Evolutionary conservation across 495 filamentous ascomycete genomes (phyloP).

Genomic region (Astrothelium macrocarpum): DNA sequence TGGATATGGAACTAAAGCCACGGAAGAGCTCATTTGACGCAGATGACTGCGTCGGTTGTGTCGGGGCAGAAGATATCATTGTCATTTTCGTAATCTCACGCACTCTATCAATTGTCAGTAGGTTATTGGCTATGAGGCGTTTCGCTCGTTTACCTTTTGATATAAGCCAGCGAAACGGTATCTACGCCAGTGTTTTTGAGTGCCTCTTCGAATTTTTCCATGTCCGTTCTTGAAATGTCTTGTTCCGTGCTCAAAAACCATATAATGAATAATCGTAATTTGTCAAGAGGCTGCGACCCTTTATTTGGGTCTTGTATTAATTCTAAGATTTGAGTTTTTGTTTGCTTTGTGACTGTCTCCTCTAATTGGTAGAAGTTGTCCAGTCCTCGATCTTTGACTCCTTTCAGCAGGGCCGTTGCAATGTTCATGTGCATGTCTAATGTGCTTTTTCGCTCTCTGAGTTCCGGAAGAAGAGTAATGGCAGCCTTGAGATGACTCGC

Average conservation of each 20-base stretch:
- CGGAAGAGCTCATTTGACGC: conserved; percentile 67
- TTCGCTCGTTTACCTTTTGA: conserved; percentile 51
- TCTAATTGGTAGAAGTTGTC: conserved; percentile 96
- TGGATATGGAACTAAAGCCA: conserved; percentile 81
- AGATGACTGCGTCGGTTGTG: conserved; percentile 54
- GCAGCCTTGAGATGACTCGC: conserved; percentile 93
- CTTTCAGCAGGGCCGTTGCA: conserved; percentile 71
- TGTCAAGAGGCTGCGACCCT: conserved; percentile 76
- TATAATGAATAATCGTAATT: conserved; percentile 88
- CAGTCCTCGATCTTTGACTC: conserved; percentile 87
- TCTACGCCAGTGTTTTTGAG: conserved; percentile 64
- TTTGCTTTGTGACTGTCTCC: conserved; percentile 86
- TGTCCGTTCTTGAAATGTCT: conserved; percentile 70
- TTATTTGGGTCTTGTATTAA: conserved; percentile 72
- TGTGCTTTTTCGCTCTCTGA: conserved; percentile 80
- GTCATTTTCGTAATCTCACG: conserved; percentile 97
- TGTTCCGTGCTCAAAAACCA: conserved; percentile 96
- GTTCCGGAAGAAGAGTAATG: conserved; percentile 82
- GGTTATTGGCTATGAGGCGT: neutral
- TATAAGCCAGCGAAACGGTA: conserved; percentile 68
- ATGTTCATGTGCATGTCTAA: conserved; percentile 99
- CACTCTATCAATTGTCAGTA: conserved; percentile 51
- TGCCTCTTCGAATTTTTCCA: conserved; percentile 81
- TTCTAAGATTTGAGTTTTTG: conserved; percentile 81
- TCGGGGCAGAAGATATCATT: conserved; percentile 83